Conservation (phyloP, 441 rosid genomes). For the Hypseocharis bilobata region DNA sequence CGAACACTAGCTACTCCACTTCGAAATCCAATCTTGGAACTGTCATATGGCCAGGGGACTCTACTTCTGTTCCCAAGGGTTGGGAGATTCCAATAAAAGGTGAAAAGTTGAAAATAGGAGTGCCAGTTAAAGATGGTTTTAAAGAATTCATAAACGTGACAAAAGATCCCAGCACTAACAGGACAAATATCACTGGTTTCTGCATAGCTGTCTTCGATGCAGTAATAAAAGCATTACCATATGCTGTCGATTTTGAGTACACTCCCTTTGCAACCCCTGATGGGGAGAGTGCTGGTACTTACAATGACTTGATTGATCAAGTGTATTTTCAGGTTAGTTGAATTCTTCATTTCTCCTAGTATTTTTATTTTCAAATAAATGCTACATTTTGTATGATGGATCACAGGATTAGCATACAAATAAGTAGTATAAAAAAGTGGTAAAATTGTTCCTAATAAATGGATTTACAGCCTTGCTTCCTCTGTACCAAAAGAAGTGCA, state of each 20-base stretch:
- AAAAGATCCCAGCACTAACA: slow-evolving; percentile 20
- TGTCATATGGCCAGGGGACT: slow-evolving; percentile 54
- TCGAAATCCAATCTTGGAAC: slow-evolving; percentile 13
- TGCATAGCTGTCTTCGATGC: slow-evolving; percentile 45
- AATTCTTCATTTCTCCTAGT: not conserved
- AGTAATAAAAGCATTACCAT: slow-evolving; percentile 33
- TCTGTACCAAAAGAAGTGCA: no score
- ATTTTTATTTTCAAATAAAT: no score
- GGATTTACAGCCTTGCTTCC: no score
- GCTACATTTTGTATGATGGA: no score
- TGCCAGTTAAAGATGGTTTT: slow-evolving; percentile 37
- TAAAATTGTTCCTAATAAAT: no score
- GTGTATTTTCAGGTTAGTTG: slow-evolving; percentile 17
- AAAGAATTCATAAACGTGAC: slow-evolving; percentile 31
- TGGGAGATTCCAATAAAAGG: slow-evolving; percentile 41
- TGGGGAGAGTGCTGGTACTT: slow-evolving; percentile 26
- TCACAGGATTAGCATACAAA: no score
- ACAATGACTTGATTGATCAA: slow-evolving; percentile 36
- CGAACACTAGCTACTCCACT: not conserved
- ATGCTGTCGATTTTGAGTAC: slow-evolving; percentile 31
- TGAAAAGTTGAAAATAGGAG: slow-evolving; percentile 33
- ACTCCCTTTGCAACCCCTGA: slow-evolving; percentile 25
- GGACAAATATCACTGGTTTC: slow-evolving; percentile 24
- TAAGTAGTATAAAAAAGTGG: no score
- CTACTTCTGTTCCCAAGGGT: slow-evolving; percentile 33